Base-by-base conservation (phyloP, 805 yeast genomes). In the Wickerhamiella slavikovae region DNA sequence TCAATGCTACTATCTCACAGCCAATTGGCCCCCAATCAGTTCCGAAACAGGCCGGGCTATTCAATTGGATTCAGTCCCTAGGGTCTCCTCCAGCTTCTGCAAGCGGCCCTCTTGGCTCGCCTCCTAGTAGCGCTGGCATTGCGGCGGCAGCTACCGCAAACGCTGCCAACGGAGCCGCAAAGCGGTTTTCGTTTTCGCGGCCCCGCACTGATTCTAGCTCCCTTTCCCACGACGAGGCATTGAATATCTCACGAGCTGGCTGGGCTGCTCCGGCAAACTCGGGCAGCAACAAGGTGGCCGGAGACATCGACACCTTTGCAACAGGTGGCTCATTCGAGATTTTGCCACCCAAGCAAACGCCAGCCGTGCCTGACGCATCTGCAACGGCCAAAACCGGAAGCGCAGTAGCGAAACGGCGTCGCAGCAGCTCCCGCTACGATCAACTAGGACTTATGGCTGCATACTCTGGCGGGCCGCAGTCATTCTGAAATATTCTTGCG, bases 361-460 rank as follows among this genome's bases (percentile, higher is more conserved):
- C n/a, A n/a, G n/a, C n/a, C n/a, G n/a, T n/a, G n/a, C n/a, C n/a
- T n/a, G n/a, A n/a, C 28, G 28, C 22, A 5, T 11, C 16, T 17
- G 31, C 27, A 21, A 27, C 15, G 24, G 28, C 30, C 16, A 7
- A 25, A 2, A 17, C 32, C 22, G n/a, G n/a, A n/a, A n/a, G n/a
- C n/a, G n/a, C n/a, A n/a, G n/a, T n/a, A n/a, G n/a, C n/a, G n/a
- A n/a, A n/a, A n/a, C 29, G 29, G 19, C 24, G 26, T 14, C 28
- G 35, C 13, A 18, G 30, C 24, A 34, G 29, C 31, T 36, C 43
- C 2, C 35, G 36, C 25, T 49, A 43, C 33, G 50, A 51, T 28
- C 44, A 46, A 26, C 40, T 51, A 24, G 55, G 55, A 2, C 42
- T 51, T 15, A 51, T 51, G 24, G 52, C 54, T 1, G 55, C 55